phyloP scores from a whole-genome alignment of 768 basidiomycete species.

The Podaxis carcinomalis region DNA sequence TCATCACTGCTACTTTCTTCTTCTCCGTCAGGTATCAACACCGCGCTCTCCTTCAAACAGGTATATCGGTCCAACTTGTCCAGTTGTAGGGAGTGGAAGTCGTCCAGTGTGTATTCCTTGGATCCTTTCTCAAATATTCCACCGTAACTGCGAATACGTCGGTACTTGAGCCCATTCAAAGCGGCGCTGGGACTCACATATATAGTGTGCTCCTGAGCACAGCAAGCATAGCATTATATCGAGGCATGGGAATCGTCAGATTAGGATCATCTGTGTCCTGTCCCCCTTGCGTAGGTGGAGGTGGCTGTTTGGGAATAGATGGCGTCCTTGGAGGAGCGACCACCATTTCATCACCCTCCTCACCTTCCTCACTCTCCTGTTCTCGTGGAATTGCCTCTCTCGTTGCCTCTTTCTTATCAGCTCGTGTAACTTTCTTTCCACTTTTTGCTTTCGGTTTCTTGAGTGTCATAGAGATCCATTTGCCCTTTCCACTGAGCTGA shows the following conservation, averaged over 20 bases:
- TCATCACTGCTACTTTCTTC: constrained; percentile 60
- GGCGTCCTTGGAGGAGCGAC: not conserved
- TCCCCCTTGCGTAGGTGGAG: not conserved
- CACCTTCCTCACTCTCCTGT: constrained; percentile 17
- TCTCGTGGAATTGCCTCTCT: constrained; percentile 10
- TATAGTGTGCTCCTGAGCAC: constrained; percentile 82
- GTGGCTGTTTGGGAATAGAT: not conserved
- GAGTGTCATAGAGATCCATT: constrained; percentile 75
- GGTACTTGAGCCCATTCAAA: not conserved
- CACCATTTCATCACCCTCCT: constrained; percentile 17
- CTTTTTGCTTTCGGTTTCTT: constrained; percentile 64
- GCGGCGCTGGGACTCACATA: constrained; percentile 47
- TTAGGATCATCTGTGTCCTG: constrained; percentile 62
- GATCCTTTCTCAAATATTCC: constrained; percentile 84
- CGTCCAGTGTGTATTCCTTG: constrained; percentile 85
- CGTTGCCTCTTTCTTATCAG: constrained; percentile 32
- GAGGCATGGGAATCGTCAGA: constrained; percentile 57
- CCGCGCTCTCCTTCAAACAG: constrained; percentile 66
- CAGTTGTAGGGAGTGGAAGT: constrained; percentile 75
- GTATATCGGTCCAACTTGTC: constrained; percentile 80
- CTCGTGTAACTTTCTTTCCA: constrained; percentile 20
- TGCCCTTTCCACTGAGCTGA: constrained; percentile 66
- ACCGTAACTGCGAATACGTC: constrained; percentile 55
- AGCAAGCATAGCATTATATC: constrained; percentile 89
- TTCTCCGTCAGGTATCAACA: constrained; percentile 58